phyloP scores from a whole-genome alignment of 495 filamentous ascomycete genomes.

The Neurospora discreta region DNA sequence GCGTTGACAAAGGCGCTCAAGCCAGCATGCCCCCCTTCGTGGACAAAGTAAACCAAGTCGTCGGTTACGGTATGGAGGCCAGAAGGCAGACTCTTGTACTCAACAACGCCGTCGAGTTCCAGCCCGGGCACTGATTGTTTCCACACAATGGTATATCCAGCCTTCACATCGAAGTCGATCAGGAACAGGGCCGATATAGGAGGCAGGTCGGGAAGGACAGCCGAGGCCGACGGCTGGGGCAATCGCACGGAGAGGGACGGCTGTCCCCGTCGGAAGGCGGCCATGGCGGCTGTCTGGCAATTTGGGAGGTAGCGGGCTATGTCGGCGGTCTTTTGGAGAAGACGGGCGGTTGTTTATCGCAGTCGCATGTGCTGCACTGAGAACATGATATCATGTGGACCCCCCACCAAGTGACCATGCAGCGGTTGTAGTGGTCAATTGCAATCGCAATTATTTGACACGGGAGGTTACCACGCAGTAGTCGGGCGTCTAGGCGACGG shows the following conservation, averaged over 20 bases:
- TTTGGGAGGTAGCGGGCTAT: background rate
- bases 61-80: slow-evolving; percentile 81
- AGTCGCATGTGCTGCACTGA: background rate
- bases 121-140: slow-evolving; percentile 61
- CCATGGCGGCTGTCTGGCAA: slow-evolving; percentile 26
- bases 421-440: background rate
- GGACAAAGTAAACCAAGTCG: slow-evolving; percentile 89
- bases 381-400: background rate
- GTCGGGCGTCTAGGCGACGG: background rate
- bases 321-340: background rate
- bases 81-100: slow-evolving; percentile 88
- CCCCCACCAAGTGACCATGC: background rate
- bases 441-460: background rate
- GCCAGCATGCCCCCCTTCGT: slow-evolving; percentile 66
- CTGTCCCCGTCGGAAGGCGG: slow-evolving; percentile 40
- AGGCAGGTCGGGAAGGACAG: slow-evolving; percentile 46
- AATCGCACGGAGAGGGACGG: slow-evolving; percentile 37
- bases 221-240: slow-evolving; percentile 16
- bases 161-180: slow-evolving; percentile 77
- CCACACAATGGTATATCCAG: slow-evolving; percentile 82
- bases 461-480: background rate
- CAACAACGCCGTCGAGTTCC: slow-evolving; percentile 77
- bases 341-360: background rate
- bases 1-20: slow-evolving; percentile 86
- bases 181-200: slow-evolving; percentile 75